Percentiles rank a stretch among this genome's conserved stretches.
Evolutionary conservation across 306 rosid species (phyloP).

Genomic region (Corylus avellana): DNA sequence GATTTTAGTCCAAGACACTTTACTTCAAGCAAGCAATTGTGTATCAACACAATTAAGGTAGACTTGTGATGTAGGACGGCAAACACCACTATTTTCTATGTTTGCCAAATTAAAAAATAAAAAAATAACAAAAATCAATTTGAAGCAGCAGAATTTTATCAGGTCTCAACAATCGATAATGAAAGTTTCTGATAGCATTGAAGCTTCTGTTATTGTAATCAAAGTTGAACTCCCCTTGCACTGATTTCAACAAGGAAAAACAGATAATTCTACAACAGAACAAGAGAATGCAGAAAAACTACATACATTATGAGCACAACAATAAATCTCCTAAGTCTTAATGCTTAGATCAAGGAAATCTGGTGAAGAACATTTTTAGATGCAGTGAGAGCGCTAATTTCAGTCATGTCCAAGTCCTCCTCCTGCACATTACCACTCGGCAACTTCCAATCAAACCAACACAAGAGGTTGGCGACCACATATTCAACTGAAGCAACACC

Average conservation of each 20-base stretch:
- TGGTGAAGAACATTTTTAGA: background rate
- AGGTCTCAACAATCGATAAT: no score
- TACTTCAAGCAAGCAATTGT: no score
- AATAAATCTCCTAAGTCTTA: background rate
- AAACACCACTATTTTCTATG: no score
- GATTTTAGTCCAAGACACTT: no score
- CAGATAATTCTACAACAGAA: background rate
- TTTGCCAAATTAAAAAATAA: no score
- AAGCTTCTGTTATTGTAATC: background rate
- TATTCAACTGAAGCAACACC: background rate
- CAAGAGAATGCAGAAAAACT: background rate
- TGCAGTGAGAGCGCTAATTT: background rate
- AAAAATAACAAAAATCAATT: no score
- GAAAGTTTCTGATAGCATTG: no score
- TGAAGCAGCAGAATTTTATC: no score
- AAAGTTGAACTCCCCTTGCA: background rate
- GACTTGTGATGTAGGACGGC: no score
- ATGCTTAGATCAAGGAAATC: background rate
- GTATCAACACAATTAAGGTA: no score
- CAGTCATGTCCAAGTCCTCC: background rate
- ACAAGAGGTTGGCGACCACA: background rate
- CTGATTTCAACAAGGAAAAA: background rate
- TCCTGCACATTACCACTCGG: background rate
- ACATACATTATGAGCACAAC: no score
- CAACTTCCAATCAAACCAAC: background rate